Evolutionary conservation across 768 basidiomycete genomes (phyloP).

Genomic region (Mrakia gelida): DNA sequence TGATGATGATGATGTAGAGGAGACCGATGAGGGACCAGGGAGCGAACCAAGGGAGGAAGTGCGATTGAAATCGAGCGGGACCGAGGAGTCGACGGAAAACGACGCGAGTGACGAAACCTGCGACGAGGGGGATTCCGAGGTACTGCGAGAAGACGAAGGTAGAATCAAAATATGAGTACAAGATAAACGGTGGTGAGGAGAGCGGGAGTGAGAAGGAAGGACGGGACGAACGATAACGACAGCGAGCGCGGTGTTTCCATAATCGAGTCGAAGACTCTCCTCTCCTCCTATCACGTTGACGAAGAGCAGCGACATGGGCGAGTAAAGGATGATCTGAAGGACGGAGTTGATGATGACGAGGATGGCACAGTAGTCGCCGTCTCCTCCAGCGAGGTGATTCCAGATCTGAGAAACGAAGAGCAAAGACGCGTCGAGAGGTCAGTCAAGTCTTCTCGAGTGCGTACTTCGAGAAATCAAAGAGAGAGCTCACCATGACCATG

Average conservation of each 20-base stretch:
- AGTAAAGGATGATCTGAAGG: slow-evolving; percentile 71
- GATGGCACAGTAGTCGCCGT: slow-evolving; percentile 62
- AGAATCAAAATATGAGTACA: not conserved
- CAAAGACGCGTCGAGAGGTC: not conserved
- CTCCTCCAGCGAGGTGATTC: slow-evolving; percentile 68
- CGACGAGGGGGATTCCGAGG: slow-evolving; percentile 72
- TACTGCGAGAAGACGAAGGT: slow-evolving; percentile 52
- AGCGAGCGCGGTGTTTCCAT: slow-evolving; percentile 45
- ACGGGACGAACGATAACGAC: slow-evolving; percentile 36
- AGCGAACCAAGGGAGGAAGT: slow-evolving; percentile 65
- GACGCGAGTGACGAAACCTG: slow-evolving; percentile 67
- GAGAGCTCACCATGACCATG: slow-evolving; percentile 43
- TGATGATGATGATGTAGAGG: slow-evolving; percentile 57
- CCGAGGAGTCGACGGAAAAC: slow-evolving; percentile 50
- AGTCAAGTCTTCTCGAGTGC: too few relatives aligned
- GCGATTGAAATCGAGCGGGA: slow-evolving; percentile 49
- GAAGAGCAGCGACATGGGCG: slow-evolving; percentile 69
- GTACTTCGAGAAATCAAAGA: not conserved
- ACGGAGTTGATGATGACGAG: slow-evolving; percentile 74
- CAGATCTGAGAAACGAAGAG: slow-evolving; percentile 52
- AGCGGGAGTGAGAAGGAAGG: not conserved
- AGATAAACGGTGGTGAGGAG: not conserved
- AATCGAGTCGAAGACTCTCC: slow-evolving; percentile 53
- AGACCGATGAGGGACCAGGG: slow-evolving; percentile 69
- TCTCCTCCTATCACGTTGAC: slow-evolving; percentile 62